Evolutionary conservation across 768 basidiomycete genomes (phyloP).

Genomic region (Tephrocybe sp.): DNA sequence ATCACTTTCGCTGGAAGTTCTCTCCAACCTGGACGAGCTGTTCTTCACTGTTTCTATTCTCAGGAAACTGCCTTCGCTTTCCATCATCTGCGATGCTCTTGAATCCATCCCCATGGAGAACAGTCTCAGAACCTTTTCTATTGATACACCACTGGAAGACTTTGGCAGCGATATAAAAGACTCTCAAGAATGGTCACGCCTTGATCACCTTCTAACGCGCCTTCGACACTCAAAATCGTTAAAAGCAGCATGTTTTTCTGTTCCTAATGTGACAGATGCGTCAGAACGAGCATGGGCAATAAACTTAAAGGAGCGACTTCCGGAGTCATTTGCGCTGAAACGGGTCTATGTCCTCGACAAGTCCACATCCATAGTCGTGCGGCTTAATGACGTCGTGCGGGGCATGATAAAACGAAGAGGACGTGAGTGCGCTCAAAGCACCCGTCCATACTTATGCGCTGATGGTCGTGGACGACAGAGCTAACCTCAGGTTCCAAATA

Average conservation of each 20-base stretch:
- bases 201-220: neutral
- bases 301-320: neutral
- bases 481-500: too few species aligned
- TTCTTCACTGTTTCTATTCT: neutral
- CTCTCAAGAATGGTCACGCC: neutral
- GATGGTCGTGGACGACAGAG: too few species aligned
- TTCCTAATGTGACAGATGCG: neutral
- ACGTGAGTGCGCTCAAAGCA: too few species aligned
- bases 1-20: neutral
- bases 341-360: neutral
- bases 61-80: neutral
- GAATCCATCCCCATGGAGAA: neutral
- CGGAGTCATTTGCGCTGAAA: neutral
- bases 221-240: neutral
- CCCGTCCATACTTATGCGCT: too few species aligned
- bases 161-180: neutral
- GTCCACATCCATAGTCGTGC: neutral
- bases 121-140: neutral
- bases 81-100: neutral
- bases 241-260: neutral
- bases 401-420: too few species aligned
- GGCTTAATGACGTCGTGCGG: too few species aligned
- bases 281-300: neutral
- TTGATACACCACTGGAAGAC: neutral
- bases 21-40: neutral